phyloP scores from a whole-genome alignment of 345 rosid genomes.

The Erodium maritimum region DNA sequence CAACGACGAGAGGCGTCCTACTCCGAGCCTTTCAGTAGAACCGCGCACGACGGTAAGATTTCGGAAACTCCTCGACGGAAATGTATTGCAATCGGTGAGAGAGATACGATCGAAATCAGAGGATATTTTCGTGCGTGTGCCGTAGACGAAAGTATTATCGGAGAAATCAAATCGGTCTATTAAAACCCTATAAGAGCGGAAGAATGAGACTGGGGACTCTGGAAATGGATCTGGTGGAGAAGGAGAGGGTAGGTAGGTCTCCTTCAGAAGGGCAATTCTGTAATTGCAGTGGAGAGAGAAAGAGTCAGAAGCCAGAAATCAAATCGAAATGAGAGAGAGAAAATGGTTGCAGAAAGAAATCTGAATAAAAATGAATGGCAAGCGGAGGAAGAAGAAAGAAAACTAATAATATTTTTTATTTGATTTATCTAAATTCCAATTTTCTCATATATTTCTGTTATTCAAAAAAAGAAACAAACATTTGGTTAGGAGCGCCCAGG shows the following conservation, averaged over 20 bases:
- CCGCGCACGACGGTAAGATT: too few species aligned
- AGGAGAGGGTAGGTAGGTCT: neutral
- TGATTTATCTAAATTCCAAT: too few species aligned
- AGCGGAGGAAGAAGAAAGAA: neutral
- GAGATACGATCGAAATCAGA: neutral
- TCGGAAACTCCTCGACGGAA: too few species aligned
- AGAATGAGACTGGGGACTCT: neutral
- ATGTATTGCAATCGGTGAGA: neutral
- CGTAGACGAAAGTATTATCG: neutral
- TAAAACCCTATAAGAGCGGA: neutral
- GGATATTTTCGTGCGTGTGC: neutral
- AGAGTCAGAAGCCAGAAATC: too few species aligned
- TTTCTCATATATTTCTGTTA: too few species aligned
- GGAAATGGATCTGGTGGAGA: neutral
- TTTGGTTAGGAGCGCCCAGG: neutral
- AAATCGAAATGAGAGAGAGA: neutral
- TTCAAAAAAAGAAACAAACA: too few species aligned
- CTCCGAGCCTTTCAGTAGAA: too few species aligned
- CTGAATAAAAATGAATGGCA: neutral
- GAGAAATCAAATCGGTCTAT: neutral
- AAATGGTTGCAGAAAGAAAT: neutral
- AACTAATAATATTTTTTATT: too few species aligned
- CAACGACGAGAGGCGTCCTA: neutral
- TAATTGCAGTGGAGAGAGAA: neutral
- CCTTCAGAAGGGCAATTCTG: neutral